Conservation (phyloP, 345 rosid genomes). For the Rhodamnia rubescens region DNA sequence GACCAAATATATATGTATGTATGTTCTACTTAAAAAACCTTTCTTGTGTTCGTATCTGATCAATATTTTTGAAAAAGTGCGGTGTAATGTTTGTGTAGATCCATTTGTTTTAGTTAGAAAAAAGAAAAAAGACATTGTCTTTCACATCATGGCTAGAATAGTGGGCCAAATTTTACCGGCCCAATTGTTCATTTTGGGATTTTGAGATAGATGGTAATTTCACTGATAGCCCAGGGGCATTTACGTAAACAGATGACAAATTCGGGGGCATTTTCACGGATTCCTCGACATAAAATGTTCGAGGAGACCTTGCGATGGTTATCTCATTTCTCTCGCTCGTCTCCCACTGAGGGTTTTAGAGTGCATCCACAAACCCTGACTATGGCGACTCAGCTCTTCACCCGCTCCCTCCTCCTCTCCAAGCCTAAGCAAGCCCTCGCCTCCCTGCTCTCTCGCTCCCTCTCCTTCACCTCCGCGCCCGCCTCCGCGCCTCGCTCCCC, state of each 20-base stretch:
- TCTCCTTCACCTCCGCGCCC: neutral
- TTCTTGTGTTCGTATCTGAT: too few relatives aligned
- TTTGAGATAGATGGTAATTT: too few relatives aligned
- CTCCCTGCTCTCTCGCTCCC: slow-evolving; percentile 12
- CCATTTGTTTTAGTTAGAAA: neutral
- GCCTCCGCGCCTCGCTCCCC: slow-evolving; percentile 6
- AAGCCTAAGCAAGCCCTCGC: slow-evolving; percentile 15
- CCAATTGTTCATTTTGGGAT: neutral
- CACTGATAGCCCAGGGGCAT: neutral
- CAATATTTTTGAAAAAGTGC: neutral
- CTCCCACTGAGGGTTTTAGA: neutral
- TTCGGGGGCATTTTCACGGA: neutral
- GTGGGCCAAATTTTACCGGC: neutral
- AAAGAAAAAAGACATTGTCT: neutral
- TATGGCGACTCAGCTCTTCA: slow-evolving; percentile 34
- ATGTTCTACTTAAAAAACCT: neutral
- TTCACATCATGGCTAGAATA: neutral
- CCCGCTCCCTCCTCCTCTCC: slow-evolving; percentile 30
- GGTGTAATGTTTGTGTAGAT: neutral
- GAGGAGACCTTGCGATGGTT: neutral
- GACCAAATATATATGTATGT: too few relatives aligned
- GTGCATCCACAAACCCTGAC: neutral
- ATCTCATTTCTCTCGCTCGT: neutral
- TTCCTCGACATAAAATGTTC: neutral
- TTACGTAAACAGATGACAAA: neutral